Base-by-base conservation (phyloP, 495 filamentous ascomycete genomes). In the Glarea lozoyensis region DNA sequence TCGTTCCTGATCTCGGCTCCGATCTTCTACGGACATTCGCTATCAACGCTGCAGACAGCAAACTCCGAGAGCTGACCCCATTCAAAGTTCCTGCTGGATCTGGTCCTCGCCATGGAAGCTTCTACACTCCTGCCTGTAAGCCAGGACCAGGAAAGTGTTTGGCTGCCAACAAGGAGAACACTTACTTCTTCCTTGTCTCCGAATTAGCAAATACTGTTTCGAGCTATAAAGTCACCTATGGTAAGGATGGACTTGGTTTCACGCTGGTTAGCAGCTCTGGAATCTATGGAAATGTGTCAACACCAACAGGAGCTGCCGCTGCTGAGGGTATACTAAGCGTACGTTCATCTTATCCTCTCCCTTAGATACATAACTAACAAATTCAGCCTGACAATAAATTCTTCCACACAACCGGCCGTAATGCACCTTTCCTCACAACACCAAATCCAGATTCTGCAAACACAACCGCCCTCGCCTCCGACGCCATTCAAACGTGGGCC, bases 1-100 rank as follows among this genome's bases (percentile, higher is more conserved):
- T 87, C 0, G 67, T 78, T 6, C 81, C 84, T 9, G 85, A 90
- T 44, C 65, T 90, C 4, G 84, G 84, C 37, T 68, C 78, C 13
- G 84, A 90, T 52, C 52, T 80, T n/a, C 46, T 88, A 32, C 78
- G 76, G 41, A 60, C 87, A 30, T 86, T 76, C 59, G 50, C 54
- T 20, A 73, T 81, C 45, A 60, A 78, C 41, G 57, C 58, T 12
- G 34, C 40, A 11, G 68, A 58, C 4, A 54, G 65, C 21, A 31
- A 37, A 7, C 52, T 70, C 46, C 63, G 56, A 10, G 50, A 60
- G 21, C 33, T 60, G 33, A 35, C 51, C 4, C 55, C 65, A 1
- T 53, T 72, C 17, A 11, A 34, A 5, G 55, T 59, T 1, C 41
- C 58, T 2, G 53, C 65, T 19, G 81, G 78, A 10, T 71, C 68